Conservation (phyloP, 768 basidiomycete species). For the Mycena alexandri region DNA sequence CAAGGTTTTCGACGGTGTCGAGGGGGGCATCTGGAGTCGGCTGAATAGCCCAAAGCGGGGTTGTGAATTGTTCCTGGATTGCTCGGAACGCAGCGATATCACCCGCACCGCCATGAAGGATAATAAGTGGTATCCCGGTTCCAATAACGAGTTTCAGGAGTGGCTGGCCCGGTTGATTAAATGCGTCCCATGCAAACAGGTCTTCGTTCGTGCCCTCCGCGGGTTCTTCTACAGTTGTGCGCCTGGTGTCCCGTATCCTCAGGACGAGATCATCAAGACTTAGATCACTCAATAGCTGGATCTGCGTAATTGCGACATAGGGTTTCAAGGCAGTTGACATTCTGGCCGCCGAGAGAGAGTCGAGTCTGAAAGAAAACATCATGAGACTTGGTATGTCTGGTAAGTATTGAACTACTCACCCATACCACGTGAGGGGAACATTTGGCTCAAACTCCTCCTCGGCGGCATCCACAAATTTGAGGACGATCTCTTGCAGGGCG, state of each 20-base stretch:
- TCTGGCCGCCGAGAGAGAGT: slow-evolving; percentile 9
- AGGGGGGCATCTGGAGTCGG: slow-evolving; percentile 37
- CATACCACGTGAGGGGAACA: slow-evolving; percentile 53
- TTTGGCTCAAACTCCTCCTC: slow-evolving; percentile 50
- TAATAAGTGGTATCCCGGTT: neutral
- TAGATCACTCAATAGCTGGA: slow-evolving; percentile 12
- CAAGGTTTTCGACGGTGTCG: slow-evolving; percentile 25
- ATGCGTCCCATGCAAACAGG: neutral
- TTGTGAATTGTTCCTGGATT: slow-evolving; percentile 23
- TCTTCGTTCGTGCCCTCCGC: neutral
- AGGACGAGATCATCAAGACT: neutral
- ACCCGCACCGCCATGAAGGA: neutral
- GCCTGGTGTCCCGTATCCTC: neutral
- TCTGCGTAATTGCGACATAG: neutral
- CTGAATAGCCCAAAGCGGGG: slow-evolving; percentile 32
- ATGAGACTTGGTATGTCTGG: neutral
- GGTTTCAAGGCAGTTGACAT: neutral
- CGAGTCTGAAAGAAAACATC: slow-evolving; percentile 7
- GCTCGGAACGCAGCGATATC: slow-evolving; percentile 1
- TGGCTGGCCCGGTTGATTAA: neutral
- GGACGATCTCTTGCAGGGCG: slow-evolving; percentile 3
- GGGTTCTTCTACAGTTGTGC: neutral
- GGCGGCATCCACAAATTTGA: slow-evolving; percentile 38
- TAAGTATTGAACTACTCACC: neutral
- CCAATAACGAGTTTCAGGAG: neutral